phyloP scores from a whole-genome alignment of 345 rosid species.

The Syzygium aqueum region DNA sequence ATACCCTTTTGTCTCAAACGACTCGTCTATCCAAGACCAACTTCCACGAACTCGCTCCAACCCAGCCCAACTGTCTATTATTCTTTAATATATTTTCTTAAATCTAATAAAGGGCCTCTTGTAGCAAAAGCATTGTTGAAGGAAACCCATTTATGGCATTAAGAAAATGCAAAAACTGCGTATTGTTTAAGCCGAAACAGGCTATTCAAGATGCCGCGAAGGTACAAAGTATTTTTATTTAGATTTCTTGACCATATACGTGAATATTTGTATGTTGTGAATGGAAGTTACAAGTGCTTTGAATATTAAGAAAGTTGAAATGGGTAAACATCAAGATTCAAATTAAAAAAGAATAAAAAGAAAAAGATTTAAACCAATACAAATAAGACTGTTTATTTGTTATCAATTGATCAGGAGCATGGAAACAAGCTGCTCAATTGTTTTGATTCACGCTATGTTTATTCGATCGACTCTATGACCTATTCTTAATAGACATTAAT shows the following conservation, averaged over 20 bases:
- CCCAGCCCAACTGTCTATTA: not conserved
- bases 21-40: not conserved
- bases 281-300: not conserved
- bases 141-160: not conserved
- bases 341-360: too few species aligned
- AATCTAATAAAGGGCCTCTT: not conserved
- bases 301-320: too few species aligned
- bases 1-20: not conserved
- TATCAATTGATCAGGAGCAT: too few species aligned
- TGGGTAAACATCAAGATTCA: not conserved
- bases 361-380: too few species aligned
- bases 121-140: not conserved
- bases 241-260: not conserved
- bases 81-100: not conserved
- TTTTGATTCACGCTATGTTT: too few species aligned
- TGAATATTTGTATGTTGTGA: not conserved
- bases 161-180: not conserved
- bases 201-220: not conserved
- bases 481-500: too few species aligned
- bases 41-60: not conserved
- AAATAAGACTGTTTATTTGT: too few species aligned
- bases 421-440: too few species aligned
- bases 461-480: too few species aligned
- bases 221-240: not conserved
- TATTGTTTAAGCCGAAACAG: not conserved